These are phyloP conservation scores for Penicillium nordicum DNA, from an alignment of 2,329 filamentous ascomycete genomes.

Conservation along the genomic window DNA sequence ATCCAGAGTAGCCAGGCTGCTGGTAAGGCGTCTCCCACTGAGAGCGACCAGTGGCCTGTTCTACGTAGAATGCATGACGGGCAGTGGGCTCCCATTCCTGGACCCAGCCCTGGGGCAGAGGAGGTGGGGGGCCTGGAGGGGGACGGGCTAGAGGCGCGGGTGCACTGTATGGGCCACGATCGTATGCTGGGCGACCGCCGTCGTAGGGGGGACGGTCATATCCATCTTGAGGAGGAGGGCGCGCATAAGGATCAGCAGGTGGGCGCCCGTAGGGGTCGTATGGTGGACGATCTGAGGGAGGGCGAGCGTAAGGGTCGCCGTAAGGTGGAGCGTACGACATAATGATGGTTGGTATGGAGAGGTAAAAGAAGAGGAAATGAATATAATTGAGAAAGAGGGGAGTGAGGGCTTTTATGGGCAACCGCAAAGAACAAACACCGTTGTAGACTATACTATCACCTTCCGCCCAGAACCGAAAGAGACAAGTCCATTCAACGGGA, in stretches of 20 bases:
- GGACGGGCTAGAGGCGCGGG: conserved; percentile 30
- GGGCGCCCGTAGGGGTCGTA: conserved; percentile 13
- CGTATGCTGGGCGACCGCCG: conserved; percentile 34
- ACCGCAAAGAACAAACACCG: not conserved
- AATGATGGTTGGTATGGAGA: not conserved
- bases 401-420: conserved; percentile 12
- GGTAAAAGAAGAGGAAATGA: not conserved
- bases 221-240: conserved; percentile 3
- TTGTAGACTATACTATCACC: conserved; percentile 9
- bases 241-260: conserved; percentile 15
- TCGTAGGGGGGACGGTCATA: conserved; percentile 15
- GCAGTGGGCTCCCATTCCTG: conserved; percentile 60
- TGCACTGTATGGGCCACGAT: conserved; percentile 21
- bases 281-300: conserved; percentile 16
- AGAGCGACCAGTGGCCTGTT: conserved; percentile 58
- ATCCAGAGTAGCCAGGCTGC: conserved; percentile 21
- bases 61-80: conserved; percentile 64
- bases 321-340: conserved; percentile 24
- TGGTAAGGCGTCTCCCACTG: conserved; percentile 60
- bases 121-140: conserved; percentile 45
- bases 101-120: conserved; percentile 59
- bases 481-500: conserved; percentile 1
- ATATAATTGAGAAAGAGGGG: not conserved
- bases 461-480: conserved; percentile 14
- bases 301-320: conserved; percentile 22